Conservation (phyloP, 768 basidiomycete species). For the Clathrus columnatus region DNA sequence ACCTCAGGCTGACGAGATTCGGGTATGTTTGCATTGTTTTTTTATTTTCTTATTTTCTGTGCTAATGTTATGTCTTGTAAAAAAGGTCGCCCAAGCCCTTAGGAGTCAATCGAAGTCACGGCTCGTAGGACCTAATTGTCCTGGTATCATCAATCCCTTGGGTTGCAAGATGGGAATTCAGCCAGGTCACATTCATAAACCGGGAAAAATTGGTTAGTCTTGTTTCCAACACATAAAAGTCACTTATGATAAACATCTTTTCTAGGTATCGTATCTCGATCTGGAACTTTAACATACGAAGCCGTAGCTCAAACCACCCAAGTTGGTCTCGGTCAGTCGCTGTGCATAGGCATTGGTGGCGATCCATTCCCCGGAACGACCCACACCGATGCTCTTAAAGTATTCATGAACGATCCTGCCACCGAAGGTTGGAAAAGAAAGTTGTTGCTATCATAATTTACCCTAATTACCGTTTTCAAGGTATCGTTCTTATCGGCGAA, state of each 20-base stretch:
- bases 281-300: conserved; percentile 95
- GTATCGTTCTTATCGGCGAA: conserved; percentile 97
- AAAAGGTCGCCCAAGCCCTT: conserved; percentile 84
- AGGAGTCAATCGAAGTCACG: conserved; percentile 91
- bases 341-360: conserved; percentile 96
- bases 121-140: conserved; percentile 97
- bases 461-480: conserved; percentile 28
- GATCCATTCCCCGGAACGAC: conserved; percentile 96
- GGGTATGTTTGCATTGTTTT: conserved; percentile 36
- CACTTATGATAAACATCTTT: background rate
- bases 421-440: conserved; percentile 64
- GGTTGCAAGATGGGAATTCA: conserved; percentile 99
- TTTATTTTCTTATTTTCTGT: background rate
- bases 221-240: background rate
- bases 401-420: conserved; percentile 89
- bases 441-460: background rate
- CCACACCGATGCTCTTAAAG: conserved; percentile 91
- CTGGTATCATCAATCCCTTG: conserved; percentile 92
- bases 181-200: conserved; percentile 94
- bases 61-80: background rate
- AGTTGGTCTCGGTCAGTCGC: conserved; percentile 91
- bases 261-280: conserved; percentile 86
- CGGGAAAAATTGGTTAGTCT: conserved; percentile 82
- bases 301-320: conserved; percentile 96
- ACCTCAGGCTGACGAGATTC: conserved; percentile 94